Conservation (phyloP, 345 rosid species). For the Linum lewisii region DNA sequence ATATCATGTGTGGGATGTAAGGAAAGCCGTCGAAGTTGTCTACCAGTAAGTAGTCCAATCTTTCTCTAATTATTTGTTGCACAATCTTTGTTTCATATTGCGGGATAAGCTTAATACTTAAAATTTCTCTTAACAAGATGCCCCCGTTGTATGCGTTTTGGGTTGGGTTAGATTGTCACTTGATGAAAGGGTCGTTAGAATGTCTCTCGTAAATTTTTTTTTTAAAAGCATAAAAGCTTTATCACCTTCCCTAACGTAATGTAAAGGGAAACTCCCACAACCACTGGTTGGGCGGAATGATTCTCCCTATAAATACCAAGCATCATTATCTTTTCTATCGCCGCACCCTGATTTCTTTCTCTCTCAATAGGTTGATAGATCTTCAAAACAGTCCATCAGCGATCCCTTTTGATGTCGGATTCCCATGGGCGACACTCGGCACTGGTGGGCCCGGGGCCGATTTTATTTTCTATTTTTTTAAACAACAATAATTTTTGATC, state of each 20-base stretch:
- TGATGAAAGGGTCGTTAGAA: too few relatives aligned
- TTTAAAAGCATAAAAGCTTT: too few relatives aligned
- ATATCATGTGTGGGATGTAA: conserved; percentile 87
- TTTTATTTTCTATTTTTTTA: not conserved
- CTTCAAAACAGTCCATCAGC: conserved; percentile 79
- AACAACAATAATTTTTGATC: not conserved
- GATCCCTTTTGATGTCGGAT: conserved; percentile 84
- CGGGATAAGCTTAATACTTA: not conserved
- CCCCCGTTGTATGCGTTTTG: not conserved
- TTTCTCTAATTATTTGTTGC: not conserved
- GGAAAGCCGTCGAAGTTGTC: conserved; percentile 77
- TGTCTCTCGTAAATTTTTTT: too few relatives aligned
- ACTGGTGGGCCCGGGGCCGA: conserved; percentile 85
- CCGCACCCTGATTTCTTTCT: not conserved
- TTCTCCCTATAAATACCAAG: not conserved
- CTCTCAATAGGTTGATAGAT: conserved; percentile 58
- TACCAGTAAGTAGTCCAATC: conserved; percentile 55
- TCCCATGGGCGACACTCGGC: conserved; percentile 67
- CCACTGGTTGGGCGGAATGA: not conserved
- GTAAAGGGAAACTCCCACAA: not conserved
- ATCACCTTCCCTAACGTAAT: not conserved
- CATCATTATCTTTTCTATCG: not conserved
- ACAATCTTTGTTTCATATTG: too few relatives aligned
- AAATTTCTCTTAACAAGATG: not conserved
- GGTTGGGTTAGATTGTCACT: not conserved